Base-by-base conservation (phyloP, 805 yeast genomes). In the Martiniozyma abietophila region DNA sequence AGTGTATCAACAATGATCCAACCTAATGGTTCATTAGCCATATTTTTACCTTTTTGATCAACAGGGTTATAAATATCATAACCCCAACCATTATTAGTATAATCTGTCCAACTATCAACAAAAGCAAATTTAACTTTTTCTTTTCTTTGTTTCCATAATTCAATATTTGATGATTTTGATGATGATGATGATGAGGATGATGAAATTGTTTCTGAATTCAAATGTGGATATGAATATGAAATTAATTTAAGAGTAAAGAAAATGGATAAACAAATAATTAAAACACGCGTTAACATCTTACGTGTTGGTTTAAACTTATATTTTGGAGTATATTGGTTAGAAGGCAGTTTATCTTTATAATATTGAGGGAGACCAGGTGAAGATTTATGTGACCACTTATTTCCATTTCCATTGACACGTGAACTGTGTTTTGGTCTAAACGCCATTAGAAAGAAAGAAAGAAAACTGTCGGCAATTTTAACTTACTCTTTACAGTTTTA, bases 1-100 rank as follows among this genome's bases (percentile, higher is more conserved):
- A 88, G 58, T 1, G 89, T 69, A 54, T 86, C 96, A 5, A 88
- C 92, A 48, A 86, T 77, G 51, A 86, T 81, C 95, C 96, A 86
- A 2, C 96, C 96, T 44, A 88, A 56, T 2, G 96, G 96, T 34
- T 65, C 46, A 4, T 76, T 73, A 4, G 89, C 86, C 85, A 84
- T 80, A 51, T 84, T 80, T 37, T 69, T 62, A 17, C 81, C 83
- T 1, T 46, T 55, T 32, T 74, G 70, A 6, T 69, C 53, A n/a
- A 80, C 49, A 0, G 96, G 95, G 26, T 65, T 64, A 49, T 80
- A 86, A 1, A 76, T 72, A 51, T 86, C 96, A 39, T 64, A 67
- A 6, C 95, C 95, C 88, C 94, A 84, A 0, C 81, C 96, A 49
- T 81, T 65, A 18, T 64, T 58, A 33, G 72, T 74, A 50, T 88